Conservation (phyloP, 1,139 yeast species). For the Meyerozyma sp. region DNA sequence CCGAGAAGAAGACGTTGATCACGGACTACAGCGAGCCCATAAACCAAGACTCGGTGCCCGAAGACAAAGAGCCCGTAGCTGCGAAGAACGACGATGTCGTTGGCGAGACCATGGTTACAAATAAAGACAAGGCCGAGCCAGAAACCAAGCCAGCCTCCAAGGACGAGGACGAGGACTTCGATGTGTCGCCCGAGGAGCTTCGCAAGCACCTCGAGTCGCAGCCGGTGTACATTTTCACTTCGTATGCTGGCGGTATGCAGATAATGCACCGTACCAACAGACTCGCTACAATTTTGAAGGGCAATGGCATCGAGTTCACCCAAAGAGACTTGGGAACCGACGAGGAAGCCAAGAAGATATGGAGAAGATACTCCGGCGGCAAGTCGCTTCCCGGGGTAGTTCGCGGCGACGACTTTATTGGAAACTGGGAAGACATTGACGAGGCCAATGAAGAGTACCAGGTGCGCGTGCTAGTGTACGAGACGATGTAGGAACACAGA, state of each 20-base stretch:
- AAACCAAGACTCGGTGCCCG: background rate
- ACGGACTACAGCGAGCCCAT: background rate
- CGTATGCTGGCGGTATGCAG: slow-evolving; percentile 87
- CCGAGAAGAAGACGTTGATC: background rate
- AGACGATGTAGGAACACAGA: slow-evolving; percentile 39
- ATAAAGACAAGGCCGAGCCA: slow-evolving; percentile 3
- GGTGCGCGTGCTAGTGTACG: slow-evolving; percentile 54
- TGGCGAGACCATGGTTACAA: slow-evolving; percentile 2
- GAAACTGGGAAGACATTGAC: slow-evolving; percentile 73
- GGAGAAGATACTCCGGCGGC: slow-evolving; percentile 78
- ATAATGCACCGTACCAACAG: slow-evolving; percentile 78
- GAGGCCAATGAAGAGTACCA: slow-evolving; percentile 84
- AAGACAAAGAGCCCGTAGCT: slow-evolving; percentile 1
- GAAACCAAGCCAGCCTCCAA: slow-evolving; percentile 1
- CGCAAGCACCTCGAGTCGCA: slow-evolving; percentile 42
- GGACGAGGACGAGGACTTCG: slow-evolving; percentile 22
- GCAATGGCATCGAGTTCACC: slow-evolving; percentile 64
- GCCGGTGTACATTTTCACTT: slow-evolving; percentile 76
- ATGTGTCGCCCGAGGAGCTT: slow-evolving; percentile 41
- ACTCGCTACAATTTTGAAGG: slow-evolving; percentile 68
- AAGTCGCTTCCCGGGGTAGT: slow-evolving; percentile 85
- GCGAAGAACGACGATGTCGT: background rate
- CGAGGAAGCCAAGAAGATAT: slow-evolving; percentile 75
- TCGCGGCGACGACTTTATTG: slow-evolving; percentile 85
- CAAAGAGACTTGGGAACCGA: slow-evolving; percentile 85